Evolutionary conservation across 2,329 filamentous ascomycete species (phyloP), one percentile per base, ranked within the genome.

Genomic region (Colletotrichum sublineola): DNA sequence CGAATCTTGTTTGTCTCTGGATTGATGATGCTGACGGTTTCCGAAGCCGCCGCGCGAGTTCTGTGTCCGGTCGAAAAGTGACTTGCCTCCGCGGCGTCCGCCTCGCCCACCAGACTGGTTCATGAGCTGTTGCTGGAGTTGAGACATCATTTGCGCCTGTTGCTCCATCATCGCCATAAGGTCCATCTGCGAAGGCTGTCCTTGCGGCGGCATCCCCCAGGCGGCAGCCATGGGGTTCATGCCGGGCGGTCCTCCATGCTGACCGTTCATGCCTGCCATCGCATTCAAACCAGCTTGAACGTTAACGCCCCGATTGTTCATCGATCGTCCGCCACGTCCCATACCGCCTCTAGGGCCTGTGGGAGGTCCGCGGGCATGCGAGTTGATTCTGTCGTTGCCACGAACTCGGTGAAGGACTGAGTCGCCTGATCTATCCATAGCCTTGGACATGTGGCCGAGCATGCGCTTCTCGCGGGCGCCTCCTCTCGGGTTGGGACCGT

Each of bases 101-200:
- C 78, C 83, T 78, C 78, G 84, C 79, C 88, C 88, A 9, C 85
- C 86, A 7, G 40, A 36, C 12, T 73, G 67, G 80, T 88, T 89
- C 79, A 92, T 85, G 76, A 89, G 81, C 77, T 90, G 88, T 76
- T 91, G 87, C 76, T 90, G 88, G 77, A 94, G 86, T 77, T 95
- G 92, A 67, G 90, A 89, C 90, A 97, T 94, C 90, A 97, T 93
- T 73, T 92, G 90, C 62, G 93, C 94, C 79, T 97, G 94, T 79
- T 97, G 93, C 82, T 97, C 94, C 75, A 96, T 89, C 84, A 97
- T 96, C 87, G 83, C 94, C 88, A 83, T 93, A 85, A 81, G 89
- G 84, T 82, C 86, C 77, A 85, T 82, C 83, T 90, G 86, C 81
- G 84, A 87, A 72, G 81, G 84, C 74, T 80, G 82, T 60, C 62